A percentile compares a stretch with the other conserved stretches of the same genome.
Evolutionary conservation across 495 filamentous ascomycete species (phyloP).

Genomic region (Penicillium verhagenii): DNA sequence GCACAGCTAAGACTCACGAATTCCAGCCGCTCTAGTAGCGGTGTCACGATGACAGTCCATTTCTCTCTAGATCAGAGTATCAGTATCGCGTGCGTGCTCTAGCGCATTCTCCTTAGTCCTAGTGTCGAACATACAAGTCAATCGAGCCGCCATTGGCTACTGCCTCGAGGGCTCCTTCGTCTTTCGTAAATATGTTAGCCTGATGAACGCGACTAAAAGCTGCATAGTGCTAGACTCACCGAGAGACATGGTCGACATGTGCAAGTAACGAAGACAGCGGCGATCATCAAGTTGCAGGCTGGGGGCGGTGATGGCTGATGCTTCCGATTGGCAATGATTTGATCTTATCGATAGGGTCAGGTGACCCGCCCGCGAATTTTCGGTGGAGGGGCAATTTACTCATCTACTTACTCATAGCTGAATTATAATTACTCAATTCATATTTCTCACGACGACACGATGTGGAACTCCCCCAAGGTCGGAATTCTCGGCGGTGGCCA

Average conservation of each 20-base stretch:
- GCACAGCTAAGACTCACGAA: conserved; percentile 36
- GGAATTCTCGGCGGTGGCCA: conserved; percentile 78
- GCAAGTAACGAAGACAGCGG: conserved; percentile 10
- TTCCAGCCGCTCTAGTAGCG: conserved; percentile 53
- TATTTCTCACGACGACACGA: conserved; percentile 16
- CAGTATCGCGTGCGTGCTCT: conserved; percentile 19
- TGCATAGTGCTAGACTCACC: conserved; percentile 25
- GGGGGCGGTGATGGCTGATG: conserved; percentile 11
- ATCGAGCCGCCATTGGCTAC: conserved; percentile 66
- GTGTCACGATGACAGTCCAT: conserved; percentile 54
- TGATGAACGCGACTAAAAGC: neutral
- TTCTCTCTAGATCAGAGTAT: conserved; percentile 43
- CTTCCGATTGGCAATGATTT: conserved; percentile 17
- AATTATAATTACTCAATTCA: neutral
- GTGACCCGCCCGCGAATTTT: conserved; percentile 33
- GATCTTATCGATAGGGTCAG: conserved; percentile 30
- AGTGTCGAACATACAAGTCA: conserved; percentile 57
- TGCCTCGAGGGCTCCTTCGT: conserved; percentile 62
- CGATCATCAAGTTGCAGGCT: conserved; percentile 20
- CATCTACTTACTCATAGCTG: conserved; percentile 4
- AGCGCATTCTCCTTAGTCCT: neutral
- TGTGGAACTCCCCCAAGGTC: conserved; percentile 54
- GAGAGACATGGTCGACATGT: conserved; percentile 35
- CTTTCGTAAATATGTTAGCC: conserved; percentile 23
- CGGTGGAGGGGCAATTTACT: conserved; percentile 33